A percentile compares a stretch with the other conserved stretches of the same genome.
Evolutionary conservation across 441 rosid species (phyloP).

Genomic region (Pelargonium cotyledonis): DNA sequence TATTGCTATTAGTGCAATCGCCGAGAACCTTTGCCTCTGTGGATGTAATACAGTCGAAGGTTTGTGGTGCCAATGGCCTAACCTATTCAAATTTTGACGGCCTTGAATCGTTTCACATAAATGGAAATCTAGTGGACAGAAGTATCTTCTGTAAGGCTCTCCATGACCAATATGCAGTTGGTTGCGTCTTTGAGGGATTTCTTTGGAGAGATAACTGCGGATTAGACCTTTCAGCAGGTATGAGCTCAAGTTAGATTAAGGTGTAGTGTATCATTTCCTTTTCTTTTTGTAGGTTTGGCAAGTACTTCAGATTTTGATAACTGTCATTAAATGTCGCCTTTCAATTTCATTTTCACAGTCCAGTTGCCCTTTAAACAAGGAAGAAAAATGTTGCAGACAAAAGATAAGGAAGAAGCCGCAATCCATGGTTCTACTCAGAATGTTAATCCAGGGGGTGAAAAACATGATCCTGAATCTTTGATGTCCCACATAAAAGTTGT

Average conservation of each 20-base stretch:
- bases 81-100: conserved; percentile 36
- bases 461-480: conserved; percentile 19
- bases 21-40: conserved; percentile 35
- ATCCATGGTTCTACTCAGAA: conserved; percentile 8
- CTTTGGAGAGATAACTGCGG: conserved; percentile 30
- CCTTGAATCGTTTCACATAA: conserved; percentile 42
- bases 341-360: conserved; percentile 30
- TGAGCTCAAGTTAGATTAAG: conserved; percentile 14
- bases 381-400: conserved; percentile 50
- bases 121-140: conserved; percentile 48
- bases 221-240: conserved; percentile 43
- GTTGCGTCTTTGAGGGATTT: conserved; percentile 38
- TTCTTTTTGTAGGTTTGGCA: neutral
- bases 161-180: conserved; percentile 35
- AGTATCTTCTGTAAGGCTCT: conserved; percentile 51
- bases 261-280: conserved; percentile 3
- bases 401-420: conserved; percentile 19
- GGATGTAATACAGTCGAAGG: conserved; percentile 35
- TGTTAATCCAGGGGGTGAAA: conserved; percentile 18
- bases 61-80: conserved; percentile 49
- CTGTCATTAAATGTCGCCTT: conserved; percentile 8
- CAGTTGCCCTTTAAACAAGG: conserved; percentile 28
- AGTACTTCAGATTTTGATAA: conserved; percentile 4
- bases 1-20: conserved; percentile 39
- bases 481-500: conserved; percentile 28